Evolutionary conservation across 1,284 basidiomycete genomes (phyloP).

Genomic region (Ganoderma lucidum): DNA sequence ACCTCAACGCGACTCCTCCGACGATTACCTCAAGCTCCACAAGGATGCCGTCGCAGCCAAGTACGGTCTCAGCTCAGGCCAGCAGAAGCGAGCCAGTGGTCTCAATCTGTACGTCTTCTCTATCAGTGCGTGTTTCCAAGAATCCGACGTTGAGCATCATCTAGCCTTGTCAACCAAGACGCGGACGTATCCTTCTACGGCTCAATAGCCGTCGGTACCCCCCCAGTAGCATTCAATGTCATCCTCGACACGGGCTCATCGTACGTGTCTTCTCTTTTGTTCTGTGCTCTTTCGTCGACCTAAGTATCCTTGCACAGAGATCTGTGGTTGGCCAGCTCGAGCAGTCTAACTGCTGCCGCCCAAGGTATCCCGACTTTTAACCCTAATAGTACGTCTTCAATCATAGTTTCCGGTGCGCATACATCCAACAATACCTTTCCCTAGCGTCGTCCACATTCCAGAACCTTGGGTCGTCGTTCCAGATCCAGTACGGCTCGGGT

Average conservation of each 20-base stretch:
- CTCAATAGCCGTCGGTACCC: constrained; percentile 51
- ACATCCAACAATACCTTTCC: background rate
- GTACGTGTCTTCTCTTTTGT: constrained; percentile 37
- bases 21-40: constrained; percentile 34
- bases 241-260: constrained; percentile 68
- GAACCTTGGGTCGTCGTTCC: constrained; percentile 35
- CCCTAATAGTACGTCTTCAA: constrained; percentile 27
- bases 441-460: constrained; percentile 40
- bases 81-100: constrained; percentile 39
- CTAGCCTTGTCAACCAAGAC: constrained; percentile 41
- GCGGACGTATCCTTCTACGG: constrained; percentile 48
- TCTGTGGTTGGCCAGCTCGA: constrained; percentile 40
- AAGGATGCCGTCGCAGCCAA: constrained; percentile 38
- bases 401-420: background rate
- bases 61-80: constrained; percentile 33
- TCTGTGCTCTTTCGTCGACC: background rate
- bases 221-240: constrained; percentile 47
- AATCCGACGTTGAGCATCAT: background rate
- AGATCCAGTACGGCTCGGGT: constrained; percentile 45
- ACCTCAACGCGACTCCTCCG: constrained; percentile 22
- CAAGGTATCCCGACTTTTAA: constrained; percentile 37
- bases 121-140: background rate
- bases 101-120: constrained; percentile 38
- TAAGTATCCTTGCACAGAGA: constrained; percentile 30
- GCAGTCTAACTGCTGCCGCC: constrained; percentile 22